Evolutionary conservation across 2,329 filamentous ascomycete genomes (phyloP), one percentile per base, ranked within the genome.

Genomic region (Dactylonectria estremocensis): DNA sequence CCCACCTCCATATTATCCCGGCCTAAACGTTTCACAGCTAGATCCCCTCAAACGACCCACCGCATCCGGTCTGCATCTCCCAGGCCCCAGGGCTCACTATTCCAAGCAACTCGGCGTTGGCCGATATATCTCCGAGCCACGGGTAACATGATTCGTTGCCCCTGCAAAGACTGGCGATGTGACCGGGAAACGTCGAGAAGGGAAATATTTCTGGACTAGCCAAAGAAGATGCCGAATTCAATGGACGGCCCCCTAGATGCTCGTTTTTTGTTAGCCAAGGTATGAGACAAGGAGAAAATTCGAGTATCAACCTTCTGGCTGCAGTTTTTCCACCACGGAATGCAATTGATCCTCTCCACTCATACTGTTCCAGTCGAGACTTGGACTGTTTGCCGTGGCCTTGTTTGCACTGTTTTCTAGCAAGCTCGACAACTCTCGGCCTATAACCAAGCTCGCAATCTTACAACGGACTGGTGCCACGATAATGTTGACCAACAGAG

Each of bases 381-480:
- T 16, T 20, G n/a, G 11, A 10, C 14, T 33, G 14, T 28, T 8
- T 14, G 52, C 24, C 6, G 28, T 16, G 5, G 24, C 5, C 33
- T 56, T 20, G 22, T 37, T 20, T 24, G n/a, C n/a, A n/a, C 7
- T 22, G 14, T 2, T 10, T 37, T 28, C 20, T 5, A 64, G 20
- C 37, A 33, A 20, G 18, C n/a, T 10, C 40, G 52, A 18, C 11
- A 64, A 28, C 7, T 13, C 14, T 9, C 20, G 46, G 10, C 61
- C 61, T 20, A 64, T 64, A 16, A 64, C 20, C n/a, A 59, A 20
- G 16, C 52, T 33, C 24, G 48, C 54, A n/a, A 9, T 5, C 5
- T 52, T 13, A 5, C 6, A 20, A n/a, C 37, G 35, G 8, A 59
- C 14, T 3, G 48, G 48, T 14, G 48, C 61, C 16, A 64, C 54